phyloP scores from a whole-genome alignment of 2,329 filamentous ascomycete species.

The Juglanconis oblonga region DNA sequence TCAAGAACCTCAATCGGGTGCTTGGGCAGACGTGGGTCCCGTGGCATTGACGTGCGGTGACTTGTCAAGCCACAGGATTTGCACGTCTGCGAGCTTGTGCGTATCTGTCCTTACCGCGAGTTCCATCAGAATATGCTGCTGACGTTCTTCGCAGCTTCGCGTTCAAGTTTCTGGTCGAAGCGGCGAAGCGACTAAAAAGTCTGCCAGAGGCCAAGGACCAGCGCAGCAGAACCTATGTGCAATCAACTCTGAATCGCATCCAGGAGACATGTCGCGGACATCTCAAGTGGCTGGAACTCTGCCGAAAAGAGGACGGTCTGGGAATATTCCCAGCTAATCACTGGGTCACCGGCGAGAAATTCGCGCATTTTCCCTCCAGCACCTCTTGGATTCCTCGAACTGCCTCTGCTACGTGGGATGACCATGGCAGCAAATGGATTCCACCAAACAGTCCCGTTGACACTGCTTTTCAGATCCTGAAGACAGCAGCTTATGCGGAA shows the following conservation, averaged over 20 bases:
- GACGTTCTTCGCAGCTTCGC: neutral
- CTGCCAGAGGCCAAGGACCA: neutral
- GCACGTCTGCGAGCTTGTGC: slow-evolving; percentile 17
- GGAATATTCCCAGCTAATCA: neutral
- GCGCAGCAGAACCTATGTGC: too few relatives aligned
- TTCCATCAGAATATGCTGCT: neutral
- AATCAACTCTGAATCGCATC: too few relatives aligned
- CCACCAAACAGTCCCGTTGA: too few relatives aligned
- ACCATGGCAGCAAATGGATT: too few relatives aligned
- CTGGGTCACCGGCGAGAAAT: neutral
- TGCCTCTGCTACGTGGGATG: neutral
- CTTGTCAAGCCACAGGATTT: slow-evolving; percentile 14
- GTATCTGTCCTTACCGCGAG: rapidly evolving
- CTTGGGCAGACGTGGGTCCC: neutral
- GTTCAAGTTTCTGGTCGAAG: neutral
- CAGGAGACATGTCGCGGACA: neutral
- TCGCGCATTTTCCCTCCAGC: neutral
- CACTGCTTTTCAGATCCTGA: neutral
- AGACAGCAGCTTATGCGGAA: neutral
- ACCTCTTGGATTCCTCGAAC: slow-evolving; percentile 1
- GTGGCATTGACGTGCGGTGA: slow-evolving; percentile 18
- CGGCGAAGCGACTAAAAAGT: neutral
- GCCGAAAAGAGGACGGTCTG: neutral
- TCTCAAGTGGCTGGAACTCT: neutral
- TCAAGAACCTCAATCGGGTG: neutral